phyloP scores from a whole-genome alignment of 768 basidiomycete genomes.

The Boletus pseudopeckii region DNA sequence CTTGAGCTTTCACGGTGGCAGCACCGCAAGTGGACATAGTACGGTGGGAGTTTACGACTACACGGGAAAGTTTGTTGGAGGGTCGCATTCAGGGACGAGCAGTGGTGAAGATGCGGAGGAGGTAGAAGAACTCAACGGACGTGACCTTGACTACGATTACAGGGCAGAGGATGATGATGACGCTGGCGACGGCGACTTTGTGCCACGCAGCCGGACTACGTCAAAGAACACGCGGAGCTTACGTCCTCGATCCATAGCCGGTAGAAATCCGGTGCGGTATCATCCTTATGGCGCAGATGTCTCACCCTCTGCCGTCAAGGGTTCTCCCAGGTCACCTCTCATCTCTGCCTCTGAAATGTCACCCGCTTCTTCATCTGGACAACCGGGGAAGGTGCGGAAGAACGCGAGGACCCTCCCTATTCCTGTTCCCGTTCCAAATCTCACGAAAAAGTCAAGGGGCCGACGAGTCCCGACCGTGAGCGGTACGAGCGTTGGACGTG shows the following conservation, averaged over 20 bases:
- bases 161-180: conserved; percentile 30
- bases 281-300: conserved; percentile 30
- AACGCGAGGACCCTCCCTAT: conserved; percentile 44
- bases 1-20: conserved; percentile 24
- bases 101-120: conserved; percentile 28
- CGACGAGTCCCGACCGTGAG: conserved; percentile 57
- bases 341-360: conserved; percentile 29
- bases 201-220: conserved; percentile 30
- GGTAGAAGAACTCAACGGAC: conserved; percentile 19
- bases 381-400: conserved; percentile 30
- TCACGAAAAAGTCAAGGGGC: conserved; percentile 70
- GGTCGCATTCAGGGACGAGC: conserved; percentile 22
- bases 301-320: conserved; percentile 30
- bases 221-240: conserved; percentile 37
- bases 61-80: conserved; percentile 14
- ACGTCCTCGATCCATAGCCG: conserved; percentile 34
- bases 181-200: conserved; percentile 34
- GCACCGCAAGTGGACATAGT: conserved; percentile 24
- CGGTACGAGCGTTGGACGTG: conserved; percentile 26
- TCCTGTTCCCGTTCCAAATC: conserved; percentile 63
- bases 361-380: conserved; percentile 23
- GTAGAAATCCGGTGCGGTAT: conserved; percentile 33
- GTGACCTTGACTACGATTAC: conserved; percentile 31
- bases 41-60: conserved; percentile 28
- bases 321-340: conserved; percentile 32